A percentile compares a stretch with the other conserved stretches of the same genome.
Evolutionary conservation across 805 yeast species (phyloP).

Genomic region (Candida arabinofermentans): DNA sequence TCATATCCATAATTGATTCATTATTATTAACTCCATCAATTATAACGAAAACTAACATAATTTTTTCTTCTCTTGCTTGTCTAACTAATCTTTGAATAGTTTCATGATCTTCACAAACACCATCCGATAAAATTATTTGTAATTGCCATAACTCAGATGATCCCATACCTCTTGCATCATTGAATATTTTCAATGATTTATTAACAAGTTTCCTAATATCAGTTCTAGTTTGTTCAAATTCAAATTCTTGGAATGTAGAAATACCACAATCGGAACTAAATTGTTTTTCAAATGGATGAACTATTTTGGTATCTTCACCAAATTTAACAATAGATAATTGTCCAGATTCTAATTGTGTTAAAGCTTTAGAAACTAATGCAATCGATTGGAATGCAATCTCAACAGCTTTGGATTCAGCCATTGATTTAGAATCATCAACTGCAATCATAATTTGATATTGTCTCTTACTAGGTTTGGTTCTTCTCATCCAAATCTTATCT

Average conservation of each 20-base stretch:
- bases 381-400: constrained; percentile 92
- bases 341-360: constrained; percentile 92
- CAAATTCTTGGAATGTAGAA: constrained; percentile 79
- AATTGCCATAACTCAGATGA: constrained; percentile 82
- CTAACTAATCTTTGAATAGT: constrained; percentile 80
- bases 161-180: constrained; percentile 42
- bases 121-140: constrained; percentile 91
- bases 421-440: constrained; percentile 94
- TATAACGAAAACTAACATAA: constrained; percentile 92
- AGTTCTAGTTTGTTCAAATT: constrained; percentile 83
- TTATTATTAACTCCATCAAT: constrained; percentile 83
- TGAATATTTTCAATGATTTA: constrained; percentile 70
- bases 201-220: constrained; percentile 72
- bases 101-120: constrained; percentile 94
- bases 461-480: constrained; percentile 96
- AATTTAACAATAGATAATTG: constrained; percentile 86
- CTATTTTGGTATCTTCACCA: constrained; percentile 78
- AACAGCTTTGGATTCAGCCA: constrained; percentile 90
- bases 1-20: constrained; percentile 91
- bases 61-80: constrained; percentile 83
- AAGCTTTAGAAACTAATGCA: constrained; percentile 88
- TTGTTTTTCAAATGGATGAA: constrained; percentile 86
- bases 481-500: constrained; percentile 96
- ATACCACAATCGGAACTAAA: constrained; percentile 84
- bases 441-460: constrained; percentile 97